phyloP scores from a whole-genome alignment of 2,329 filamentous ascomycete genomes.

The Aureobasidium sp. region DNA sequence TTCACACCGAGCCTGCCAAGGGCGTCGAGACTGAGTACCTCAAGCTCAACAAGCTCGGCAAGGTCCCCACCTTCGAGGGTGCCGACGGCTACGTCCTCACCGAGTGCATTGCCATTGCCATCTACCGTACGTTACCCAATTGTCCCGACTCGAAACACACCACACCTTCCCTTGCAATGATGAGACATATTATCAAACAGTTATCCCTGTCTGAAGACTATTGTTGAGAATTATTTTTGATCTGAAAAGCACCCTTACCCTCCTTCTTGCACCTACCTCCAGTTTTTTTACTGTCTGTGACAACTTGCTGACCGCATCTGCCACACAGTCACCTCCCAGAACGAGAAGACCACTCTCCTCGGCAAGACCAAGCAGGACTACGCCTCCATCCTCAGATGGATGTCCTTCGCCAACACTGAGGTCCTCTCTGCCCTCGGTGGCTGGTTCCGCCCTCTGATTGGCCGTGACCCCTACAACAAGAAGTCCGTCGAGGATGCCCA shows the following conservation, averaged over 20 bases:
- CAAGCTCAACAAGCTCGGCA: conserved; percentile 78
- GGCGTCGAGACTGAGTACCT: conserved; percentile 66
- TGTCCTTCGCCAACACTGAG: conserved; percentile 94
- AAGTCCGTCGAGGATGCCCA: conserved; percentile 78
- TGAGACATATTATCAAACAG: conserved; percentile 67
- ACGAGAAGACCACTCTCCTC: conserved; percentile 83
- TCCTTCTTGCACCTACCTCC: not conserved
- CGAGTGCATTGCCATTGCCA: conserved; percentile 89
- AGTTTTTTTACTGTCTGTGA: not conserved
- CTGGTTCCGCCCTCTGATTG: conserved; percentile 84
- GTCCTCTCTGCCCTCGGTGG: conserved; percentile 62
- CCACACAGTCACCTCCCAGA: conserved; percentile 86
- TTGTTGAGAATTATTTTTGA: conserved; percentile 87
- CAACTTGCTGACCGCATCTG: not conserved
- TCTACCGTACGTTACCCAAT: conserved; percentile 64
- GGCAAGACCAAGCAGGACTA: conserved; percentile 99
- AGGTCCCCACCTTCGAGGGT: conserved; percentile 88
- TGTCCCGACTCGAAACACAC: too few relatives aligned
- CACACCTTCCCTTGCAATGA: conserved; percentile 46
- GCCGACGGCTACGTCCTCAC: conserved; percentile 82
- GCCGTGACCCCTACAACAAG: conserved; percentile 89
- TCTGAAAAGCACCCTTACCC: conserved; percentile 46
- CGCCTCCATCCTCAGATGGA: conserved; percentile 95
- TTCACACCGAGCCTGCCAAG: conserved; percentile 59
- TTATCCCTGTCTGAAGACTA: conserved; percentile 98